These are phyloP conservation scores for Mycena epipterygia DNA, from an alignment of 768 basidiomycete species.

Conservation along the genomic window DNA sequence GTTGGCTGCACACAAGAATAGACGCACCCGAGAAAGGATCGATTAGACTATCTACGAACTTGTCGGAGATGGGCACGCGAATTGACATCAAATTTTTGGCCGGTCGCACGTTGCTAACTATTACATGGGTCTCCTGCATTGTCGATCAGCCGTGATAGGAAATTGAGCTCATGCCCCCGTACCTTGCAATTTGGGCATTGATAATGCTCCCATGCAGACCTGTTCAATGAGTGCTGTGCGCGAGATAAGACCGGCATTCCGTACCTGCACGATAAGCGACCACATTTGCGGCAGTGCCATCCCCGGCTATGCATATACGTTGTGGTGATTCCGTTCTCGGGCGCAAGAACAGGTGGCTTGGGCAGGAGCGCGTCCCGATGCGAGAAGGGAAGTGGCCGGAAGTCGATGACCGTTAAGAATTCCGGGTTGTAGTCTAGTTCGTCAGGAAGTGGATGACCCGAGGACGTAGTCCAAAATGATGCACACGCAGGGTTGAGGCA, in stretches of 20 bases:
- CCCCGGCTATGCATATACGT: conserved; percentile 72
- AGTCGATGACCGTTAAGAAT: conserved; percentile 59
- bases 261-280: conserved; percentile 81
- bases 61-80: conserved; percentile 1
- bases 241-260: conserved; percentile 28
- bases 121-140: conserved; percentile 39
- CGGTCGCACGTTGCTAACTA: conserved; percentile 46
- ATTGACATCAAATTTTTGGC: conserved; percentile 36
- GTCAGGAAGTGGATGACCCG: conserved; percentile 44
- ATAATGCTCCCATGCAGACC: conserved; percentile 83
- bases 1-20: not conserved
- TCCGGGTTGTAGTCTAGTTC: conserved; percentile 60
- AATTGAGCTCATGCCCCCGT: not conserved
- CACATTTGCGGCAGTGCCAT: conserved; percentile 77
- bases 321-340: conserved; percentile 58
- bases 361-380: conserved; percentile 57
- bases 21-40: conserved; percentile 45
- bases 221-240: conserved; percentile 43
- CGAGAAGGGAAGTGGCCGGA: conserved; percentile 46
- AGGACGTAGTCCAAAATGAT: conserved; percentile 63
- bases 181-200: conserved; percentile 77
- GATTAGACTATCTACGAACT: conserved; percentile 13
- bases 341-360: conserved; percentile 42
- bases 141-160: not conserved
- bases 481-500: conserved; percentile 74